These are phyloP conservation scores for Imleria badia DNA, from an alignment of 768 basidiomycete genomes.

Conservation along the genomic window DNA sequence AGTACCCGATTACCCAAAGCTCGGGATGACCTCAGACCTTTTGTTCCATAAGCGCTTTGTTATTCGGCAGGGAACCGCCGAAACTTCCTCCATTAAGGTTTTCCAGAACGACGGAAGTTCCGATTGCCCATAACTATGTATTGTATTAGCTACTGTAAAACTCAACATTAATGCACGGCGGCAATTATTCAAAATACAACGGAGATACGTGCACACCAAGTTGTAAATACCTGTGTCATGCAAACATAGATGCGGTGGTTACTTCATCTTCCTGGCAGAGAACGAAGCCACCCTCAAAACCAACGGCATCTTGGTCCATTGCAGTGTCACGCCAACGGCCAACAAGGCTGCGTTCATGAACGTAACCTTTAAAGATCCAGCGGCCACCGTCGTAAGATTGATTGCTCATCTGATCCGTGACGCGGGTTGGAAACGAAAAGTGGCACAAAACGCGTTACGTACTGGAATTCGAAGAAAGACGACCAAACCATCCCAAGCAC, in stretches of 20 bases:
- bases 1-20: constrained; percentile 5
- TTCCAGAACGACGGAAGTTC: not conserved
- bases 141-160: constrained; percentile 11
- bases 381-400: constrained; percentile 34
- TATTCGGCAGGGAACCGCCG: constrained; percentile 4
- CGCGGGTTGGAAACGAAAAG: constrained; percentile 6
- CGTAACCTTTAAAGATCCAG: constrained; percentile 54
- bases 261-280: constrained; percentile 36
- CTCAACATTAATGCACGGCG: constrained; percentile 14
- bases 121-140: not conserved
- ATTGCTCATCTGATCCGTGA: constrained; percentile 35
- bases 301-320: constrained; percentile 38
- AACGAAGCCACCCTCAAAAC: constrained; percentile 52
- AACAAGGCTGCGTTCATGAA: constrained; percentile 49
- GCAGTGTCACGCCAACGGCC: constrained; percentile 55
- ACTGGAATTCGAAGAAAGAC: constrained; percentile 48
- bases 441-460: constrained; percentile 17
- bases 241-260: constrained; percentile 12
- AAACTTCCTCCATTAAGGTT: not conserved
- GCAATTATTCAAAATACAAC: constrained; percentile 14
- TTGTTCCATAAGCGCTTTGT: constrained; percentile 1
- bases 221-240: constrained; percentile 22
- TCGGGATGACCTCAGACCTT: constrained; percentile 20
- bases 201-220: constrained; percentile 7
- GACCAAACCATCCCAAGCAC: constrained; percentile 51